Base-by-base conservation (phyloP, 2,329 filamentous ascomycete genomes). In the Myotisia sp. region DNA sequence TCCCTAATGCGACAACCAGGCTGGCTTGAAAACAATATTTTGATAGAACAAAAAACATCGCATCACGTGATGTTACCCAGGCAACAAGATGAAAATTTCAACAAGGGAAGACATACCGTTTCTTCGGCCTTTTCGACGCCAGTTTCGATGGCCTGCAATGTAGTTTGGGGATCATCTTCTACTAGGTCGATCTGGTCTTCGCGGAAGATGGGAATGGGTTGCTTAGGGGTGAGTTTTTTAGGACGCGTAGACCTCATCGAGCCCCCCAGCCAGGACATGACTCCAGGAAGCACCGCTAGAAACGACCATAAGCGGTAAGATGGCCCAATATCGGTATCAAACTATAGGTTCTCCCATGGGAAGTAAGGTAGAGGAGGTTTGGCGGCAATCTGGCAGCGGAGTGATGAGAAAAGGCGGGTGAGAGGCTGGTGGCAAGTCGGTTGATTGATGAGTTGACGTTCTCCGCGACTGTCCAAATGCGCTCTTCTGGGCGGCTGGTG, bases 101-200 rank as follows among this genome's bases (percentile, higher is more conserved):
- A 40, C 46, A 47, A 49, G 47, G 53, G 48, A 50, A 43, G 47
- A 82, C 85, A 75, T 63, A 94, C 90, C 65, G 87, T 87, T 74
- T 95, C 86, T 64, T 98, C 90, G 45, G 77, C 82, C 57, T 92
- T 86, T 62, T 98, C 90, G 50, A 98, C 90, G 61, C 90, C 90
- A 46, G 86, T 94, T 55, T 90, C 85, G 55, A 94, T 84, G 52
- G 78, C 83, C 63, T 69, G 75, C 66, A 73, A 82, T 56, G 79
- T 79, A 48, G 79, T 80, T 55, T 87, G 76, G 50, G 81, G 74
- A 46, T 77, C 74, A 62, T 92, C 83, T 59, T 94, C 92, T 60
- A 85, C 74, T 52, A 79, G 70, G 55, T 94, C 85, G 62, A 95
- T 79, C 55, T 95, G 82, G 59, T 84, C 71, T 64, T 95, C 87